Evolutionary conservation across 108 stramenopile species (phyloP).

Genomic region (Cyclotella baltica): DNA sequence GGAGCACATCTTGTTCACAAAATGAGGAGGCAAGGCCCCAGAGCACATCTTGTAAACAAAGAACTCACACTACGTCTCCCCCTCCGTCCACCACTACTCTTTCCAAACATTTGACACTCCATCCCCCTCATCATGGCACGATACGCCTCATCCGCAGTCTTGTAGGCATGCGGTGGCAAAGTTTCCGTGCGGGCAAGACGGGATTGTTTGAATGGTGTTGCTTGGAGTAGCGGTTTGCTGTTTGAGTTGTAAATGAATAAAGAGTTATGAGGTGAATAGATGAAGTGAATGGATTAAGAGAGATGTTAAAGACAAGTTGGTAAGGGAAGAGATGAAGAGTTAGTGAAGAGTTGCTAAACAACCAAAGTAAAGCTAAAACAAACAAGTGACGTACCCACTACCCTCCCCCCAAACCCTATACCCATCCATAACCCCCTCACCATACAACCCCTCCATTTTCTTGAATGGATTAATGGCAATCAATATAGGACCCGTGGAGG

Average conservation of each 20-base stretch:
- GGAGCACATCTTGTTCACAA: no score
- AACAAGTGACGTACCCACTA: constrained; percentile 27
- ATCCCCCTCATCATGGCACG: constrained; percentile 72
- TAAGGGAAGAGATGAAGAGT: no score
- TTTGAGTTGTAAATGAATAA: neutral
- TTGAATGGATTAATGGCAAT: constrained; percentile 78
- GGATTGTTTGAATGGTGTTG: constrained; percentile 46
- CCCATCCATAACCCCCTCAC: constrained; percentile 41
- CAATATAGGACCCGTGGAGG: constrained; percentile 90
- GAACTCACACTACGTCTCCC: no score
- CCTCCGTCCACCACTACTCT: no score
- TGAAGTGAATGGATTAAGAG: no score
- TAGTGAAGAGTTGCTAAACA: no score
- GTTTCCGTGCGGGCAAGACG: constrained; percentile 62
- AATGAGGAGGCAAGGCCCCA: no score
- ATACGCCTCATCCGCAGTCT: constrained; percentile 80
- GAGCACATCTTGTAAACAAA: no score
- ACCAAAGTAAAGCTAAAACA: no score
- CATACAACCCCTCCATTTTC: constrained; percentile 52
- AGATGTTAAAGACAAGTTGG: no score
- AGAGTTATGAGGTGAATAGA: neutral
- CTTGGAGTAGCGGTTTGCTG: constrained; percentile 44
- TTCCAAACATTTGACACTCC: constrained; percentile 91
- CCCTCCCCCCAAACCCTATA: constrained; percentile 42
- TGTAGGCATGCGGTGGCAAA: constrained; percentile 93